A percentile compares a stretch with the other conserved stretches of the same genome.
Evolutionary conservation across 2,329 filamentous ascomycete species (phyloP).

Genomic region (Thielaviopsis euricoi): DNA sequence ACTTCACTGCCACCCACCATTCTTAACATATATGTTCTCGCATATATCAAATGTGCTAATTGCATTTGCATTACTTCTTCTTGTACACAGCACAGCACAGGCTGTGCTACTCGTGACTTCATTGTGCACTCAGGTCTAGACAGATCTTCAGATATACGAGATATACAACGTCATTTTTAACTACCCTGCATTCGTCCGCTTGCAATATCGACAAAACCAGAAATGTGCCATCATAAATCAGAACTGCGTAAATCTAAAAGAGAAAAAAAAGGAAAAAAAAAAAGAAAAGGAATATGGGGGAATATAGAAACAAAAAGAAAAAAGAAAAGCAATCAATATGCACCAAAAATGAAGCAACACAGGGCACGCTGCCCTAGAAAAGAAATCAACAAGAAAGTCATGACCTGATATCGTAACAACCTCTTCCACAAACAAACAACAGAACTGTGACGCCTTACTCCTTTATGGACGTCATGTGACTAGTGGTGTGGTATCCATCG

Average conservation of each 20-base stretch:
- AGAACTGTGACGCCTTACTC: conserved; percentile 1
- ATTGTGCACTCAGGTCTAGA: not conserved
- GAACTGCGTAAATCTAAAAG: not conserved
- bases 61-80: not conserved
- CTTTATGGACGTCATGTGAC: conserved; percentile 7
- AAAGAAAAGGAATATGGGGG: not conserved
- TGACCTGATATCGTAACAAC: not conserved
- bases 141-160: not conserved
- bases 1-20: not conserved
- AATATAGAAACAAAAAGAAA: not conserved
- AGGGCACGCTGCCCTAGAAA: too few species aligned
- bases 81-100: not conserved
- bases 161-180: not conserved
- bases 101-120: not conserved
- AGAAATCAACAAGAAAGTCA: too few species aligned
- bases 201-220: not conserved
- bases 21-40: not conserved
- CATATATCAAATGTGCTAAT: not conserved
- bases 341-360: not conserved
- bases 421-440: not conserved
- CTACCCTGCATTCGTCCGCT: not conserved
- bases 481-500: conserved; percentile 12
- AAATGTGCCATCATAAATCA: not conserved
- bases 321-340: not conserved
- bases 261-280: not conserved